Percentiles rank a stretch among this genome's conserved stretches.
Evolutionary conservation across 176 grass and related monocot species (phyloP).

Genomic region (Chrysopogon serrulatus): DNA sequence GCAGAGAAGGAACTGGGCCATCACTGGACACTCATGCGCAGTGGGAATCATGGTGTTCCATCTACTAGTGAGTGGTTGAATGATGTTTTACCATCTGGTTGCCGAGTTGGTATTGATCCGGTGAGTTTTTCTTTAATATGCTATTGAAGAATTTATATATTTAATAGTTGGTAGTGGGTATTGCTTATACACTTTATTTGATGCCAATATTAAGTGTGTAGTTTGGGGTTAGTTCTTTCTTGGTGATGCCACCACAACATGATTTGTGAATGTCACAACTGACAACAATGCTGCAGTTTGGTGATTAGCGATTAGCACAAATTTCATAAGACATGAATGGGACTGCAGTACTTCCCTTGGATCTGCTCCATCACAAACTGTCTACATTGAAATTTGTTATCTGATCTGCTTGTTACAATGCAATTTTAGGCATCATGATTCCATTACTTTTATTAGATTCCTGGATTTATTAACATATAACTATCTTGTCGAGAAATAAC

Average conservation of each 20-base stretch:
- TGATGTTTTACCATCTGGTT: constrained; percentile 76
- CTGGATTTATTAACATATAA: not conserved
- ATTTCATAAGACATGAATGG: not conserved
- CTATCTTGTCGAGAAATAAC: not conserved
- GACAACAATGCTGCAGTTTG: not conserved
- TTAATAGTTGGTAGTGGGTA: not conserved
- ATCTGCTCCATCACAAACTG: not conserved
- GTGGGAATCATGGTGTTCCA: constrained; percentile 82
- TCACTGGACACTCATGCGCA: constrained; percentile 86
- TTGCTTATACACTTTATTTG: not conserved
- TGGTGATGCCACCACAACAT: not conserved
- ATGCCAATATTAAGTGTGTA: not conserved
- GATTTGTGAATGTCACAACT: not conserved
- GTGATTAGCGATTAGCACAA: not conserved
- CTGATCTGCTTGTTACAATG: not conserved
- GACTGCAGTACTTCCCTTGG: not conserved
- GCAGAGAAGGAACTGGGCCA: constrained; percentile 74
- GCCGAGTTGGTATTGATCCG: constrained; percentile 93
- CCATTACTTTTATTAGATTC: not conserved
- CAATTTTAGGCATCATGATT: not conserved
- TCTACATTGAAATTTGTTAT: not conserved
- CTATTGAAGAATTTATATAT: not conserved
- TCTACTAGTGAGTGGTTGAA: constrained; percentile 86
- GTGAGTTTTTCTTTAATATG: constrained; percentile 57
- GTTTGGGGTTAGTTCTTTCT: not conserved